Evolutionary conservation across 31 red algal species (phyloP).

Genomic region (Odonthalia washingtoniensis): DNA sequence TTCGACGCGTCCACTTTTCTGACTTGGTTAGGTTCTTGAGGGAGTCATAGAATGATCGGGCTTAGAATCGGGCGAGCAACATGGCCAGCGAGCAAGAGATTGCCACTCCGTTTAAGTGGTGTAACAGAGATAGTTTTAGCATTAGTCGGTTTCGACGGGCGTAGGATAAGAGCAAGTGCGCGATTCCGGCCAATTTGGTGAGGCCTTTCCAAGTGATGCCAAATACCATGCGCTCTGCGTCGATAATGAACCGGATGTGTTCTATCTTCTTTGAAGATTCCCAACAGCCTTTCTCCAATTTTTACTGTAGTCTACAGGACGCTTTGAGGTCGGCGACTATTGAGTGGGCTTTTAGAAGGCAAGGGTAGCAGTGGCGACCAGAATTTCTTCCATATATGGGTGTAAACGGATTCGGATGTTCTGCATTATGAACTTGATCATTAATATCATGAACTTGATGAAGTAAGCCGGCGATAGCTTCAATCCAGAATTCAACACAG

Average conservation of each 20-base stretch:
- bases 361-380: constrained; percentile 5
- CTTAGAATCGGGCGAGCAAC: constrained; percentile 31
- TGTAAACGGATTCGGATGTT: neutral
- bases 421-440: constrained; percentile 10
- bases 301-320: neutral
- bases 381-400: constrained; percentile 61
- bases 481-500: constrained; percentile 16
- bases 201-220: too few relatives aligned
- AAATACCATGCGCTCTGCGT: too few relatives aligned
- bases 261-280: neutral
- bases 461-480: too few relatives aligned
- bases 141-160: constrained; percentile 1
- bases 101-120: constrained; percentile 7
- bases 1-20: neutral
- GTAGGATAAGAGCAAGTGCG: neutral
- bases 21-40: neutral
- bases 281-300: constrained; percentile 17
- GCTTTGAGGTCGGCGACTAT: neutral
- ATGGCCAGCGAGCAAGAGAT: constrained; percentile 22
- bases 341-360: neutral
- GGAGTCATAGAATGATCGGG: constrained; percentile 14
- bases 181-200: neutral
- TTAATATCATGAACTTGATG: constrained; percentile 2
- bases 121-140: neutral
- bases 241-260: neutral